These are phyloP conservation scores for Malus sylvestris DNA, from an alignment of 306 rosid species.

Conservation along the genomic window DNA sequence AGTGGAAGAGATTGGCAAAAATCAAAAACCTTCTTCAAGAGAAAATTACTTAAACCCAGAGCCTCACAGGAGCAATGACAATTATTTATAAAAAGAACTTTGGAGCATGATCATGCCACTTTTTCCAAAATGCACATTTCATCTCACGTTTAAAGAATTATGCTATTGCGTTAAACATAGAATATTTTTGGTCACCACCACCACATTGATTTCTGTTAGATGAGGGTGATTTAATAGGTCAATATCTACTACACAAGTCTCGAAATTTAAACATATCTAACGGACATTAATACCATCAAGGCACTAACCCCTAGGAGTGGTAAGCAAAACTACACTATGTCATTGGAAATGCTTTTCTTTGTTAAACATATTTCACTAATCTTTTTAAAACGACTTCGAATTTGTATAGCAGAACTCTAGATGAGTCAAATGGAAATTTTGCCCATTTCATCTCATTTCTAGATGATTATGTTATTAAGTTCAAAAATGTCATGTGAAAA, in stretches of 20 bases:
- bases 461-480: background rate
- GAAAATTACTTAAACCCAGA: background rate
- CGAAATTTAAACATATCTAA: too few species aligned
- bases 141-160: background rate
- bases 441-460: background rate
- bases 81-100: background rate
- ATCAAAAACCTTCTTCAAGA: background rate
- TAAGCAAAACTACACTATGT: background rate
- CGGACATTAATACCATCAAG: too few species aligned
- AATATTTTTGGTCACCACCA: too few species aligned
- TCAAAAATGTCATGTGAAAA: background rate
- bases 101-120: background rate
- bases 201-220: too few species aligned
- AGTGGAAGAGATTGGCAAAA: background rate
- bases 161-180: background rate
- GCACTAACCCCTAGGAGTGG: background rate
- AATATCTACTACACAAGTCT: too few species aligned
- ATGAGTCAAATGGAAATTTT: background rate
- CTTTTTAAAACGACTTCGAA: background rate
- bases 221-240: too few species aligned
- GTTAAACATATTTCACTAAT: background rate
- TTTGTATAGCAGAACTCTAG: background rate
- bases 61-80: background rate
- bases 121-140: background rate
- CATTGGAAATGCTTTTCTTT: background rate